Conservation (phyloP, 1,139 yeast genomes). For the Lodderomyces elongisporus region DNA sequence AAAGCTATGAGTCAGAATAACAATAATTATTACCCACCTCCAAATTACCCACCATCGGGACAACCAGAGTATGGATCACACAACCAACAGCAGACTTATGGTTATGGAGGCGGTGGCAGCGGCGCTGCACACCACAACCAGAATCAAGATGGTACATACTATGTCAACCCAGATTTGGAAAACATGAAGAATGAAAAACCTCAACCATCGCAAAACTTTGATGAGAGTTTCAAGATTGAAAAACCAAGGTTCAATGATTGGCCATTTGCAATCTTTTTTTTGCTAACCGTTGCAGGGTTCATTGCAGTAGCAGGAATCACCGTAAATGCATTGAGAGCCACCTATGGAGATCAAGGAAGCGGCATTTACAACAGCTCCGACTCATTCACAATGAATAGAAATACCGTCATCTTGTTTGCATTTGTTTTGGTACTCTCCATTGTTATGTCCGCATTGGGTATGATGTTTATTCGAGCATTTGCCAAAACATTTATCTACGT, state of each 20-base stretch:
- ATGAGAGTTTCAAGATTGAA: constrained; percentile 59
- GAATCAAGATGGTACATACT: constrained; percentile 6
- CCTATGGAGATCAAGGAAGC: constrained; percentile 55
- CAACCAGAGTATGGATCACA: constrained; percentile 7
- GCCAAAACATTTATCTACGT: constrained; percentile 66
- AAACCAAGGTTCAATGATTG: constrained; percentile 70
- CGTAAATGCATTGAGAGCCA: constrained; percentile 55
- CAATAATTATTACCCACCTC: constrained; percentile 5
- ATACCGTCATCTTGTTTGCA: constrained; percentile 65
- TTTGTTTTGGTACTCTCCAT: constrained; percentile 62
- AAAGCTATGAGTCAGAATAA: constrained; percentile 3
- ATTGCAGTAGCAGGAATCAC: constrained; percentile 67
- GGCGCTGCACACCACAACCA: not conserved
- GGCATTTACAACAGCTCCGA: constrained; percentile 56
- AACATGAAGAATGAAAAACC: constrained; percentile 28
- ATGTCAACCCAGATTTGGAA: constrained; percentile 24
- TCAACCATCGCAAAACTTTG: constrained; percentile 40
- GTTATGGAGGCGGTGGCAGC: not conserved
- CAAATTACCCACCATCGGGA: constrained; percentile 8
- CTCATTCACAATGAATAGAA: constrained; percentile 63
- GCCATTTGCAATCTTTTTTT: constrained; percentile 63
- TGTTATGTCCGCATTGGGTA: constrained; percentile 52
- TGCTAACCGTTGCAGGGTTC: constrained; percentile 62
- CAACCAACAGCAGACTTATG: constrained; percentile 6
- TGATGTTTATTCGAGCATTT: constrained; percentile 56